Percentiles rank a stretch among this genome's conserved stretches.
Evolutionary conservation across 2,329 filamentous ascomycete species (phyloP).

Genomic region (Xylariaceae sp.): DNA sequence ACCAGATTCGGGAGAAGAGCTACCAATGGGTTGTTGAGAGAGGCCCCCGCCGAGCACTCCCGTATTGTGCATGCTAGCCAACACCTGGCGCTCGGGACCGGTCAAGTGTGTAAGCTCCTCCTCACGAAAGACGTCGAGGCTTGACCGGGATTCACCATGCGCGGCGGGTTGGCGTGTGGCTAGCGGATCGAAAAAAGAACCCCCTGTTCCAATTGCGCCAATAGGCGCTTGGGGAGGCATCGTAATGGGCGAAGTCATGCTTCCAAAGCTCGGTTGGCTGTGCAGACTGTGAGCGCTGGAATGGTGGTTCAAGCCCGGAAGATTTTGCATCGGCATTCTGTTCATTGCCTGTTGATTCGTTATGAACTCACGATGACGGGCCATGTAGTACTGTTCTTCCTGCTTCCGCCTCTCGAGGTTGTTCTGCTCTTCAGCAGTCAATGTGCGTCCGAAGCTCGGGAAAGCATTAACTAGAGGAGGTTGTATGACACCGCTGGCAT

Average conservation of each 20-base stretch:
- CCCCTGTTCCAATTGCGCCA: slow-evolving; percentile 57
- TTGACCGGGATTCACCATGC: slow-evolving; percentile 44
- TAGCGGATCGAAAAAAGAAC: slow-evolving; percentile 67
- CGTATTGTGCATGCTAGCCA: slow-evolving; percentile 41
- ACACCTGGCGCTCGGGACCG: slow-evolving; percentile 51
- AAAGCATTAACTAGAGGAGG: slow-evolving; percentile 92
- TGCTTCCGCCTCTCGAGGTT: slow-evolving; percentile 94
- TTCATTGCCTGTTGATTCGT: slow-evolving; percentile 79
- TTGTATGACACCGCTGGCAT: slow-evolving; percentile 61
- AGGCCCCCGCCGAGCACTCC: slow-evolving; percentile 32
- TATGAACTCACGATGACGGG: slow-evolving; percentile 89
- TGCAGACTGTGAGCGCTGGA: slow-evolving; percentile 94
- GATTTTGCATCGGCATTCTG: slow-evolving; percentile 65
- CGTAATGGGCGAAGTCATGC: slow-evolving; percentile 81
- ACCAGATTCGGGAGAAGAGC: slow-evolving; percentile 36
- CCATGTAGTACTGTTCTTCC: slow-evolving; percentile 96
- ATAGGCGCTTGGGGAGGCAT: slow-evolving; percentile 53
- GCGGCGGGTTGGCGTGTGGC: slow-evolving; percentile 41
- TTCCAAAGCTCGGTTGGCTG: slow-evolving; percentile 94
- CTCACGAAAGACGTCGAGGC: slow-evolving; percentile 58
- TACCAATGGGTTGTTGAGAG: slow-evolving; percentile 39
- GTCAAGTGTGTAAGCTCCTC: slow-evolving; percentile 71
- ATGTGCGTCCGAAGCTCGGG: slow-evolving; percentile 91
- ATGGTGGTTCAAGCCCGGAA: slow-evolving; percentile 74
- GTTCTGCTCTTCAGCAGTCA: slow-evolving; percentile 97